These are phyloP conservation scores for Filosporella fistucella DNA, from an alignment of 495 filamentous ascomycete species.

Conservation along the genomic window DNA sequence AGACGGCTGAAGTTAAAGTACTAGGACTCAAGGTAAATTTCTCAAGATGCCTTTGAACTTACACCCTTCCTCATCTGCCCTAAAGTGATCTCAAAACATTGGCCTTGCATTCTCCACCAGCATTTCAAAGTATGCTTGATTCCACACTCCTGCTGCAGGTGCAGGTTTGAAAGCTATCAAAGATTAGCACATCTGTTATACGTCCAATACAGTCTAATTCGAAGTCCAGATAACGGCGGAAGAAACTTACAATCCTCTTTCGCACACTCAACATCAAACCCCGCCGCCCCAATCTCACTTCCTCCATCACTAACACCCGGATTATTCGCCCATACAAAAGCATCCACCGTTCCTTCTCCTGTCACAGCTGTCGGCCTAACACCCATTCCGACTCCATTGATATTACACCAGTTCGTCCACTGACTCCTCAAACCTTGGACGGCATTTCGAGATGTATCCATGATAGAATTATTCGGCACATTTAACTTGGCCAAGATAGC, in stretches of 20 bases:
- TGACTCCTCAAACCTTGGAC: slow-evolving; percentile 58
- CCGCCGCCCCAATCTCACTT: slow-evolving; percentile 49
- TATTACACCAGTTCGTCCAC: slow-evolving; percentile 87
- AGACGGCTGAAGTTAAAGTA: no score
- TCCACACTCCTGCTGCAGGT: slow-evolving; percentile 74
- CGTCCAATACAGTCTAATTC: no score
- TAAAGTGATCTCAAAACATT: background rate
- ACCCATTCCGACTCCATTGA: slow-evolving; percentile 70
- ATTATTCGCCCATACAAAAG: slow-evolving; percentile 83
- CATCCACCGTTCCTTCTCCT: slow-evolving; percentile 57
- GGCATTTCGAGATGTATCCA: slow-evolving; percentile 57
- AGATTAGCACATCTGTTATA: no score
- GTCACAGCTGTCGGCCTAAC: slow-evolving; percentile 60
- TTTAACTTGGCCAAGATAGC: slow-evolving; percentile 55
- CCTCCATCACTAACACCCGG: slow-evolving; percentile 78
- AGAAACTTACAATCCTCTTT: no score
- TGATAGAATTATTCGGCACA: slow-evolving; percentile 67
- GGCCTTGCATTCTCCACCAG: slow-evolving; percentile 66
- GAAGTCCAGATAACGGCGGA: no score
- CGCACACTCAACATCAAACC: slow-evolving; percentile 73
- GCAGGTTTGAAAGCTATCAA: slow-evolving; percentile 59
- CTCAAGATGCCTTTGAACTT: no score
- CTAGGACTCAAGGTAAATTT: no score
- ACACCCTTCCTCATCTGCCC: no score
- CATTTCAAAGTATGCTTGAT: slow-evolving; percentile 74